Conservation (phyloP, 495 filamentous ascomycete species). For the Penicillium maclennaniae region DNA sequence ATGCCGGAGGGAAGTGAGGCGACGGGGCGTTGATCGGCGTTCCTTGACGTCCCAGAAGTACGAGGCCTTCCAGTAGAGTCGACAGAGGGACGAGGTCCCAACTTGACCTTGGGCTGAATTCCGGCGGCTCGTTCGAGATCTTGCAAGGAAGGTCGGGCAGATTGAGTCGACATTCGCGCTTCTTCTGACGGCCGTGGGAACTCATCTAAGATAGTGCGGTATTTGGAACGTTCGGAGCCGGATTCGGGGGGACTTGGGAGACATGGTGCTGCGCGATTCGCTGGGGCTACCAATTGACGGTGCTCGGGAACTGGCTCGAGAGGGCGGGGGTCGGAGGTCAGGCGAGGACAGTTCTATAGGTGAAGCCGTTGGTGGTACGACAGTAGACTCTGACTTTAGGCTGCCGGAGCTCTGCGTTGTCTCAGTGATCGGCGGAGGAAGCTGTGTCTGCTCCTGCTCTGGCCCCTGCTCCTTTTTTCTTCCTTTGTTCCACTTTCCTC, state of each 20-base stretch:
- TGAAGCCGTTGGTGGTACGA: conserved; percentile 28
- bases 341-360: conserved; percentile 15
- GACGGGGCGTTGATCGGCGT: conserved; percentile 61
- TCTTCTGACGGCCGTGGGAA: conserved; percentile 38
- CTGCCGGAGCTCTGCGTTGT: conserved; percentile 33
- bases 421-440: conserved; percentile 11
- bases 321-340: conserved; percentile 16
- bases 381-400: conserved; percentile 37
- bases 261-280: conserved; percentile 15
- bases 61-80: conserved; percentile 64
- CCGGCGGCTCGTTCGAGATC: conserved; percentile 58
- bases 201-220: conserved; percentile 37
- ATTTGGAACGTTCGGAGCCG: conserved; percentile 14
- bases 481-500: conserved; percentile 64
- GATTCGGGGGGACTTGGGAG: conserved; percentile 19
- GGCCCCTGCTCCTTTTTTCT: conserved; percentile 24
- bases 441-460: not conserved
- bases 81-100: conserved; percentile 75
- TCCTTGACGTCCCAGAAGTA: conserved; percentile 49
- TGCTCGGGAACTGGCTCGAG: conserved; percentile 19
- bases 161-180: conserved; percentile 56
- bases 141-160: conserved; percentile 54
- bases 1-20: conserved; percentile 58
- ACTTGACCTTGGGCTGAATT: conserved; percentile 70
- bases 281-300: conserved; percentile 20